Evolutionary conservation across 2,329 filamentous ascomycete genomes (phyloP).

Genomic region (Penicillium corylophilum): DNA sequence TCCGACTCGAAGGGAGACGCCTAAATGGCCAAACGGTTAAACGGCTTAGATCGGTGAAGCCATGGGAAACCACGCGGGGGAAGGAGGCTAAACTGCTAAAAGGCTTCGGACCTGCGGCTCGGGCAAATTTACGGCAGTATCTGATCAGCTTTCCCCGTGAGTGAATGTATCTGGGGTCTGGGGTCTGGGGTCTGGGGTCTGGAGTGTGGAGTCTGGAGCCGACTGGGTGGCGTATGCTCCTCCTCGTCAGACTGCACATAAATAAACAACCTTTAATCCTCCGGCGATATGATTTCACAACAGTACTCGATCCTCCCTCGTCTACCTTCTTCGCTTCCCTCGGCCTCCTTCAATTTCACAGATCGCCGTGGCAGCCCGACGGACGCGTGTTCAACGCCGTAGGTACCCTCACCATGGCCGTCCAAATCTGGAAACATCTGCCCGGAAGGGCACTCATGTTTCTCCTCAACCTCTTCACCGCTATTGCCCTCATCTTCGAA

Average conservation of each 20-base stretch:
- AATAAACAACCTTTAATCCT: not conserved
- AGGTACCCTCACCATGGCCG: conserved; percentile 16
- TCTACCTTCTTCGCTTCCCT: not conserved
- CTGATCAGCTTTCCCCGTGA: not conserved
- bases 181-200: not conserved
- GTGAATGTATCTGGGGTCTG: conserved; percentile 2
- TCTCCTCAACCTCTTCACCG: conserved; percentile 28
- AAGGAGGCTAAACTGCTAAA: conserved; percentile 4
- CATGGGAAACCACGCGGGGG: not conserved
- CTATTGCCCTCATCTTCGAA: conserved; percentile 29
- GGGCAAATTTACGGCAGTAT: not conserved
- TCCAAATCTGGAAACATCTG: conserved; percentile 27
- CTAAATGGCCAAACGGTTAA: not conserved
- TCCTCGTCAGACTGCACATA: not conserved
- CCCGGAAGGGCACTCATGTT: conserved; percentile 26
- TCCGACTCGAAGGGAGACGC: not conserved
- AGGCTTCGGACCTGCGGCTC: not conserved
- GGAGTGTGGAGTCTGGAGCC: not conserved
- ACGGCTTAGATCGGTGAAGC: not conserved
- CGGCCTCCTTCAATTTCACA: not conserved
- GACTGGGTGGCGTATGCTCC: not conserved
- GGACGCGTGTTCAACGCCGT: not conserved
- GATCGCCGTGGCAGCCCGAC: not conserved
- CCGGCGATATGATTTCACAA: not conserved
- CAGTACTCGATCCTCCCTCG: not conserved